Evolutionary conservation across 192 early-diverging fungal species (phyloP).

Genomic region (Oehlia diaphana): DNA sequence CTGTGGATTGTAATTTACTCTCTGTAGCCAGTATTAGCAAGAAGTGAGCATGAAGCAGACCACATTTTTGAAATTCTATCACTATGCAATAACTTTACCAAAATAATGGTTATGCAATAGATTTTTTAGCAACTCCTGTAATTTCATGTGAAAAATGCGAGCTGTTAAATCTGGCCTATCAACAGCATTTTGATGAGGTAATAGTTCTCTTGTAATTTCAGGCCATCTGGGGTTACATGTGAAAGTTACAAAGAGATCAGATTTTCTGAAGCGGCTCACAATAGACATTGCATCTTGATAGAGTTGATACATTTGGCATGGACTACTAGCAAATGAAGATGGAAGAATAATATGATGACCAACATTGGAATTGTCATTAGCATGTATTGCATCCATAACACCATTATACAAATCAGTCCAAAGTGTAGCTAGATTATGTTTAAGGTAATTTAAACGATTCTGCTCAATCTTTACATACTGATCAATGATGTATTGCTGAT

Average conservation of each 20-base stretch:
- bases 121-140: conserved; percentile 23
- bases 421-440: no score
- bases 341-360: conserved; percentile 32
- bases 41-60: conserved; percentile 42
- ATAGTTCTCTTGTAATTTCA: conserved; percentile 25
- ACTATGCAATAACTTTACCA: conserved; percentile 37
- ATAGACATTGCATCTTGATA: conserved; percentile 36
- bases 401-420: no score
- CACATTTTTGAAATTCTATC: conserved; percentile 46
- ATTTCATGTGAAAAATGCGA: conserved; percentile 31
- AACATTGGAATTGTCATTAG: conserved; percentile 1
- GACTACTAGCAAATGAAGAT: conserved; percentile 31
- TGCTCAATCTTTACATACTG: no score
- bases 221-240: conserved; percentile 34
- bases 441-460: no score
- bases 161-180: conserved; percentile 35
- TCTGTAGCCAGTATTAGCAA: not conserved
- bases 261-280: conserved; percentile 32
- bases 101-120: conserved; percentile 15
- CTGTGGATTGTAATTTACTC: conserved; percentile 22
- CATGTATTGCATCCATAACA: no score
- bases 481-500: no score
- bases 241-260: conserved; percentile 46
- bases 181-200: conserved; percentile 10
- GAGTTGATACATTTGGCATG: conserved; percentile 31